Evolutionary conservation across 1,284 basidiomycete genomes (phyloP).

Genomic region (Apiotrichum veenhuisii): DNA sequence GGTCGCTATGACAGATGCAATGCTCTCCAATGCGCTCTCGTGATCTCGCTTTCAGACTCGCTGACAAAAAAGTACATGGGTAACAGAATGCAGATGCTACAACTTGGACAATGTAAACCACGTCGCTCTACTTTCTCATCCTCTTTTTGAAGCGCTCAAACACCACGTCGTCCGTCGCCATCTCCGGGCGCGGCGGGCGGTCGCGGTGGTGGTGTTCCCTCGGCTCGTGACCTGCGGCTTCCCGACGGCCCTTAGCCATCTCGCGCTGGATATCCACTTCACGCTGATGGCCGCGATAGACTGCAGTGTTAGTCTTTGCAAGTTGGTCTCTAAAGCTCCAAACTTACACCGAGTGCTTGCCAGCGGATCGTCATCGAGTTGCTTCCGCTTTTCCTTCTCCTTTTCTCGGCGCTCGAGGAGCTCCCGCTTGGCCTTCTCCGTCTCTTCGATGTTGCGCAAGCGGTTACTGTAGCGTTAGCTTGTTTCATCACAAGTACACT

Average conservation of each 20-base stretch:
- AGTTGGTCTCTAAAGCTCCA: neutral
- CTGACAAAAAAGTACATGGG: too few relatives aligned
- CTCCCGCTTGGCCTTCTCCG: conserved; percentile 85
- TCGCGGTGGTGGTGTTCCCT: conserved; percentile 17
- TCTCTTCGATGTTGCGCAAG: conserved; percentile 91
- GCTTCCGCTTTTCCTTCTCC: conserved; percentile 25
- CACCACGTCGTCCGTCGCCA: conserved; percentile 87
- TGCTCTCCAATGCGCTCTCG: too few relatives aligned
- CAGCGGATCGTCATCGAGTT: conserved; percentile 60
- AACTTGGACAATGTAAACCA: neutral
- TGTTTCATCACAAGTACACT: conserved; percentile 43
- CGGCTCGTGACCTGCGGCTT: conserved; percentile 67
- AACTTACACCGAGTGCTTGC: conserved; percentile 76
- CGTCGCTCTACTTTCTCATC: conserved; percentile 6
- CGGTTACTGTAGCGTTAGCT: conserved; percentile 59
- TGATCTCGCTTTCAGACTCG: too few relatives aligned
- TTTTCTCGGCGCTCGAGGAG: conserved; percentile 65
- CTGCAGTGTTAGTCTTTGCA: conserved; percentile 50
- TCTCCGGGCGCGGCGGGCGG: conserved; percentile 53
- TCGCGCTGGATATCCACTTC: conserved; percentile 77
- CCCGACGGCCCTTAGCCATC: conserved; percentile 73
- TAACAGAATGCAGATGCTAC: neutral
- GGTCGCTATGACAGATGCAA: too few relatives aligned
- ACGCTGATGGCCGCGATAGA: conserved; percentile 72
- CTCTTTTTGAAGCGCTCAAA: conserved; percentile 54